Evolutionary conservation across 352 stramenopile genomes (phyloP), one percentile per base, ranked within the genome.

Genomic region (Phytophthora aleatoria): DNA sequence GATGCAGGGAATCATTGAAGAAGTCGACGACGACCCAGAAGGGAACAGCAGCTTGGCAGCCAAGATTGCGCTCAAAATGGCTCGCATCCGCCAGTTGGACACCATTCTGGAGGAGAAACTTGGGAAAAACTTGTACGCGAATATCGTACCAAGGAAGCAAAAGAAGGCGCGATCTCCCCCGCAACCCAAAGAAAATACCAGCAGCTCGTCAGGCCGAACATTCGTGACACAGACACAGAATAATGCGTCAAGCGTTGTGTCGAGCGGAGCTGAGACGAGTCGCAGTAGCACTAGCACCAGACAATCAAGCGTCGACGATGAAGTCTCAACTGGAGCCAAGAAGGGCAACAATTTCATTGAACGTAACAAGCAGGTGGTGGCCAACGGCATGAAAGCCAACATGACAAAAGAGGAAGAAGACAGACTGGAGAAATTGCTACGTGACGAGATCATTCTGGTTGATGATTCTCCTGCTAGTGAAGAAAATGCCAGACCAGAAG

Each of bases 1-100:
- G 4, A 26, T 39, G 4, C 47, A 90, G 81, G 81, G 79, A 6
- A 51, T 62, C 16, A 50, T 90, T 45, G 69, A 83, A 20, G 77
- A 87, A 13, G 70, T 71, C 9, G 66, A 82, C 5, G 68, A 66
- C 7, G 62, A 65, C 9, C 36, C 41, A 1, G 62, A 75, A 45
- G 69, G 60, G 0, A 70, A 71, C n/a, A 50, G 45, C 4, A 61
- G 55, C 9, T 47, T 89, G 26, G 65, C 71, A 20, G 68, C 79
- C 36, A 92, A 90, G 53, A 89, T 92, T 36, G 83, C 81, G n/a
- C 58, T 90, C 38, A 90, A 90, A 61, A 86, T 89, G 67, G 79
- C 81, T 20, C 77, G 76, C 6, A 81, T 92, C 44, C 77, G 77
- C 26, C 81, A 89, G 38, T 55, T 89, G 8, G 83, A 92, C 50